phyloP scores from a whole-genome alignment of 169 alveolate genomes.

The Eimeria praecox region DNA sequence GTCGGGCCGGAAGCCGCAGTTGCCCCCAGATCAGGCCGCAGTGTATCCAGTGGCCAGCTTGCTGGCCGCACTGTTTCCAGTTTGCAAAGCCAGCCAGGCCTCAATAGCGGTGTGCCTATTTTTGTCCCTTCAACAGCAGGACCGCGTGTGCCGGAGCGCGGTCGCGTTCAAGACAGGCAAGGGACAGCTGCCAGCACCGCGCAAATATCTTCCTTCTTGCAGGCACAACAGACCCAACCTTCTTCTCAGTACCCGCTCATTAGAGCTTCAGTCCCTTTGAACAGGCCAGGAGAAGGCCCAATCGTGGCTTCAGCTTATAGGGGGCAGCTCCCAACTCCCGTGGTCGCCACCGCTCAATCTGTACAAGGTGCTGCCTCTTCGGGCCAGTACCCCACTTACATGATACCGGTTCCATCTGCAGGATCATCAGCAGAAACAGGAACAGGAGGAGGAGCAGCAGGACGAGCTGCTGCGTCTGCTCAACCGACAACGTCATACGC shows the following conservation, averaged over 20 bases:
- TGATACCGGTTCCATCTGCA: neutral
- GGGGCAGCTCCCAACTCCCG: neutral
- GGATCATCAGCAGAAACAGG: neutral
- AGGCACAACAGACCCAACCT: constrained; percentile 14
- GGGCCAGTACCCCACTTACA: constrained; percentile 3
- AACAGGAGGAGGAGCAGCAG: neutral
- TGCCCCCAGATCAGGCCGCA: constrained; percentile 38
- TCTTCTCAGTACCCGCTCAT: neutral
- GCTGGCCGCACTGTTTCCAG: constrained; percentile 40
- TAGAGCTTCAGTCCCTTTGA: constrained; percentile 7
- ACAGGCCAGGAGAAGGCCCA: constrained; percentile 21
- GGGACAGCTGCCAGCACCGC: neutral
- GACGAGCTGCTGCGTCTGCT: constrained; percentile 23
- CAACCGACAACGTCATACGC: neutral
- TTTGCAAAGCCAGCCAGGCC: constrained; percentile 7
- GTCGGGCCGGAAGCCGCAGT: neutral
- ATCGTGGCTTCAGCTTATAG: neutral
- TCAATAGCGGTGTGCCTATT: neutral
- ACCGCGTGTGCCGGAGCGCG: neutral
- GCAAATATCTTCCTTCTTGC: neutral
- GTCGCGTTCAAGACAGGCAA: neutral
- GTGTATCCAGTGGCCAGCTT: constrained; percentile 11
- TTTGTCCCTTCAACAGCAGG: neutral
- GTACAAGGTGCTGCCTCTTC: neutral
- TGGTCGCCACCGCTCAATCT: constrained; percentile 3